These are phyloP conservation scores for Xylaria longipes DNA, from an alignment of 495 filamentous ascomycete species.

Conservation along the genomic window DNA sequence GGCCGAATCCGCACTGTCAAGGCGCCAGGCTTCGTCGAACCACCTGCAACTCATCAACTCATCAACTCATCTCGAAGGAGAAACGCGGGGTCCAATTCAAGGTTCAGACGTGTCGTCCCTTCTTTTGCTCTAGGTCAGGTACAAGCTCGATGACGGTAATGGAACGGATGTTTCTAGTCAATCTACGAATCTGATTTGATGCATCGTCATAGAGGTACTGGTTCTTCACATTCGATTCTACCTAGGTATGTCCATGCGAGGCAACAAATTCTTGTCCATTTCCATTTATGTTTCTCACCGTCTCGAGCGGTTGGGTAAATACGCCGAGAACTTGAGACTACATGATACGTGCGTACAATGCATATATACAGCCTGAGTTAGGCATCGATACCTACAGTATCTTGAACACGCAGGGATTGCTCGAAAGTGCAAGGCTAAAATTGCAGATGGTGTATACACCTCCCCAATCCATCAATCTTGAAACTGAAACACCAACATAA, in stretches of 20 bases:
- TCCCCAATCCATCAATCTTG: slow-evolving; percentile 1
- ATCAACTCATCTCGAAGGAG: background rate
- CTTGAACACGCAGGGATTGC: slow-evolving; percentile 1
- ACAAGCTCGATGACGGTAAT: background rate
- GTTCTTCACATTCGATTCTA: background rate
- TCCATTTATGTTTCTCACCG: slow-evolving; percentile 6
- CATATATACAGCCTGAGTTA: slow-evolving; percentile 4
- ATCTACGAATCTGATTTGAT: background rate
- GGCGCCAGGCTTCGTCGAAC: background rate
- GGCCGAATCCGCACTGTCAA: slow-evolving; percentile 22
- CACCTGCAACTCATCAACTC: background rate
- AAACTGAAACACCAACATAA: slow-evolving; percentile 17
- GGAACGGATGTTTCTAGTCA: background rate
- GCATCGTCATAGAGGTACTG: background rate
- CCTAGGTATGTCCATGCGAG: background rate
- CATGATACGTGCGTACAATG: background rate
- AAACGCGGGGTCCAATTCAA: slow-evolving; percentile 13
- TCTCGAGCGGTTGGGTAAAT: background rate
- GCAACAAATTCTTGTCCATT: background rate
- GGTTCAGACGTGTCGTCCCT: slow-evolving; percentile 6
- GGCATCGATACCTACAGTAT: slow-evolving; percentile 5
- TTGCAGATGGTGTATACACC: background rate
- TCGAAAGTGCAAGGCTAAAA: background rate
- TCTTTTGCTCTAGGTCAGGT: background rate
- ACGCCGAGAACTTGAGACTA: background rate